Evolutionary conservation across 2,329 filamentous ascomycete species (phyloP), one percentile per base, ranked within the genome.

Genomic region (Tolypocladium amazonense): DNA sequence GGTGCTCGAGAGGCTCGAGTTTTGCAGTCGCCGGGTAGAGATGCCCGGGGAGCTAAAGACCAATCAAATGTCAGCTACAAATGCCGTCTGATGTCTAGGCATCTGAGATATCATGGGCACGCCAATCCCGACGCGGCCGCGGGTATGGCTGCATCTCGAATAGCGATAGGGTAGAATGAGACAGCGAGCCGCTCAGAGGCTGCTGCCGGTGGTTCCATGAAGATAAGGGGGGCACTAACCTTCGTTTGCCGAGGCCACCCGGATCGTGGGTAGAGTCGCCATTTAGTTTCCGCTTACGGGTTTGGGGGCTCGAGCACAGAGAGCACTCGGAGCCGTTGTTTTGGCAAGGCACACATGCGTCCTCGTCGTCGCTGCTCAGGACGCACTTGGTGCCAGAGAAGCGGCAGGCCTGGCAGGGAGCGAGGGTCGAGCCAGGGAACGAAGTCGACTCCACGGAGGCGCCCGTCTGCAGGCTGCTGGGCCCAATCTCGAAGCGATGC

Each of bases 281-380:
- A 73, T 87, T 84, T 63, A 90, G 76, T 77, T 92, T 93, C 71
- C 90, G 83, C 78, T 94, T 94, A 67, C 90, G 84, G 60, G 88
- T 86, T 69, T 87, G 85, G 30, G 89, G 89, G 72, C 88, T 90
- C 65, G 88, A 85, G 57, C 87, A 80, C 71, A 92, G 86, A 52
- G 90, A 92, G 74, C 90, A 94, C 66, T 90, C 87, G 70, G 89
- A 84, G 68, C 87, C 88, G 73, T 88, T 87, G 71, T 87, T 86
- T 70, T 90, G 87, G 74, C 90, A 95, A 63, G 90, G 80, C 63
- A 90, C 82, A 73, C 90, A 94, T 65, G 81, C 78, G 66, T 89
- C 85, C 64, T 88, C 88, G 71, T 93, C 89, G 70, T 91, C 87
- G 65, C 75, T 77, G 65, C 75, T 77, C 70, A 89, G 83, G 63